Base-by-base conservation (phyloP, 2,329 filamentous ascomycete genomes). In the Penicillium sp. region DNA sequence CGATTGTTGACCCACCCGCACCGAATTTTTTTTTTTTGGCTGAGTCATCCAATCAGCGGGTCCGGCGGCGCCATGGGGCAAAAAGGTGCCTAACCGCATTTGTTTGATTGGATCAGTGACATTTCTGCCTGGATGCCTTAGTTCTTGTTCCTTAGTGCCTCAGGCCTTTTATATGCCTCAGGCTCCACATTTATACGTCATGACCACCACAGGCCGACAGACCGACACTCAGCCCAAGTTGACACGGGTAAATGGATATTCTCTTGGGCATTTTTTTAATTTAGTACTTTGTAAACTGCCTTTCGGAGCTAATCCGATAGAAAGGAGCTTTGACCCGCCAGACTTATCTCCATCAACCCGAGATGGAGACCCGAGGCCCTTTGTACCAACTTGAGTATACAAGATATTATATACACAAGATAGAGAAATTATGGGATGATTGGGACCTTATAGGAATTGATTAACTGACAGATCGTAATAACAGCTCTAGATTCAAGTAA, bases 11-110 rank as follows among this genome's bases (percentile, higher is more conserved):
- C 42, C 48, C 41, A 51, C 48, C 10, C 27, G 19, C 36, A 43
- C 41, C 41, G 26, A 46, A 50, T 32, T 44, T 50, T 54, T 53
- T 53, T 53, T 51, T 53, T 54, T 39, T 50, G 43, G 46, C 39
- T 54, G 41, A 54, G 32, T 54, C 46, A 54, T 48, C 51, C 51
- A 54, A 39, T 50, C 46, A 50, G 46, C 39, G 51, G 51, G 39
- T 26, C 39, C 26, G 7, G 34, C 47, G 51, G 14, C 11, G 39
- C 51, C 51, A 50, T 36, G 38, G 26, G 51, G 29, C 34, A 26
- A 43, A 49, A 49, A 32, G 11, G 39, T 32, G 39, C 7, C 40
- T 50, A 44, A 50, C 47, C 39, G 1, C 23, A 38, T 42, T 23
- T 9, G 40, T 50, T 27, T 53, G 27, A 44, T 54, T 39, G 30